phyloP scores from a whole-genome alignment of 495 filamentous ascomycete genomes.

The Aspergillus sclerotioniger region DNA sequence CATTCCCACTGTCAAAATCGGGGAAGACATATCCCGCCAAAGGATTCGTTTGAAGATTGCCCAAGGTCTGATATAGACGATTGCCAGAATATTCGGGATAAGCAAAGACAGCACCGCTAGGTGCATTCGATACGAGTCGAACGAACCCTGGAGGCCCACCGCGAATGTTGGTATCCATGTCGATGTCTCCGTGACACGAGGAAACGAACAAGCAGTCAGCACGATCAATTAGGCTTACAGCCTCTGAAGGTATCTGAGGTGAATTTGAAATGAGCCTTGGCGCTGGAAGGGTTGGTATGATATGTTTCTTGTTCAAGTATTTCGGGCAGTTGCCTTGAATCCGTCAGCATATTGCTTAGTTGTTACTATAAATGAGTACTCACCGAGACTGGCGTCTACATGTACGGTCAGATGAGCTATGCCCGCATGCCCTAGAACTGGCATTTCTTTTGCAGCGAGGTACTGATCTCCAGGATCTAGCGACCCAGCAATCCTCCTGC shows the following conservation, averaged over 20 bases:
- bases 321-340: constrained; percentile 72
- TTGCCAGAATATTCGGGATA: constrained; percentile 85
- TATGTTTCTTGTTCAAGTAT: constrained; percentile 72
- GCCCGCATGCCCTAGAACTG: constrained; percentile 20
- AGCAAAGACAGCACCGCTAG: constrained; percentile 50
- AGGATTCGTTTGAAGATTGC: constrained; percentile 67
- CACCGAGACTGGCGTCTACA: constrained; percentile 67
- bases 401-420: constrained; percentile 64
- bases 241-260: constrained; percentile 39
- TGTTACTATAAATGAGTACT: constrained; percentile 12
- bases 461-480: constrained; percentile 31
- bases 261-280: constrained; percentile 53
- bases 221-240: constrained; percentile 57
- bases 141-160: constrained; percentile 75
- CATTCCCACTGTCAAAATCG: constrained; percentile 66
- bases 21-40: constrained; percentile 65
- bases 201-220: constrained; percentile 79
- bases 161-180: constrained; percentile 85
- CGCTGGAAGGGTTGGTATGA: constrained; percentile 50
- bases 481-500: constrained; percentile 59
- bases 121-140: constrained; percentile 54
- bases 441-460: constrained; percentile 16
- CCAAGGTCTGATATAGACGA: constrained; percentile 75
- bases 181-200: constrained; percentile 53
- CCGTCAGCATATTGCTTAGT: constrained; percentile 7